A percentile compares a stretch with the other conserved stretches of the same genome.
Evolutionary conservation across 495 filamentous ascomycete genomes (phyloP).

Genomic region (Aspergillus panamensis): DNA sequence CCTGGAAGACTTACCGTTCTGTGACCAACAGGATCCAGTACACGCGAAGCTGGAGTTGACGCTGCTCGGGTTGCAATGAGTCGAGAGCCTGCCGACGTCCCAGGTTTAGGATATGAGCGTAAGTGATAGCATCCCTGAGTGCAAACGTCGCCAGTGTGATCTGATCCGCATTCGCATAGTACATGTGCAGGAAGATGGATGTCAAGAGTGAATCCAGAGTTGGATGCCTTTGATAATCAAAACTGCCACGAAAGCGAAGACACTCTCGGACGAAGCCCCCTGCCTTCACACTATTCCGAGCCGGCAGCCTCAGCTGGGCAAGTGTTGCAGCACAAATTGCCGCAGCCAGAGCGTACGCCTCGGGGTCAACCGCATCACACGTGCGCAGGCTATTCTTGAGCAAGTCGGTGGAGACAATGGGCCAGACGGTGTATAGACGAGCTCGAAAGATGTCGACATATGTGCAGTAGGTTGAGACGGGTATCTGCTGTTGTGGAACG

Average conservation of each 20-base stretch:
- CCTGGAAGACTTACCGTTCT: slow-evolving; percentile 3
- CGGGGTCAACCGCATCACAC: not conserved
- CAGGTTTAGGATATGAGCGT: slow-evolving; percentile 9
- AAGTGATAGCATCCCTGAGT: slow-evolving; percentile 9
- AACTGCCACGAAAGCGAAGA: slow-evolving; percentile 3
- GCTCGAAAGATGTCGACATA: slow-evolving; percentile 15
- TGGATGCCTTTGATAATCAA: slow-evolving; percentile 1
- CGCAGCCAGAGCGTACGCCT: slow-evolving; percentile 6
- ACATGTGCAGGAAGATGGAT: slow-evolving; percentile 16
- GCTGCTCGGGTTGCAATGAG: not conserved
- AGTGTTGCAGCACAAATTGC: slow-evolving; percentile 13
- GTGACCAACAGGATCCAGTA: slow-evolving; percentile 15
- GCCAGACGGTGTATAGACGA: slow-evolving; percentile 15
- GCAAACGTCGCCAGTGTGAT: slow-evolving; percentile 11
- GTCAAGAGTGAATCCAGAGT: slow-evolving; percentile 12
- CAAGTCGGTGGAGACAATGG: slow-evolving; percentile 11
- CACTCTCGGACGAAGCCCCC: slow-evolving; percentile 14
- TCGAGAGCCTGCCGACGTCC: slow-evolving; percentile 6
- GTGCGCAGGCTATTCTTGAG: slow-evolving; percentile 6
- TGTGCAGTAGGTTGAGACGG: slow-evolving; percentile 13
- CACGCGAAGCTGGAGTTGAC: slow-evolving; percentile 5
- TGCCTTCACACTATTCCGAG: slow-evolving; percentile 1
- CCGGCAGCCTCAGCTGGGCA: slow-evolving; percentile 10
- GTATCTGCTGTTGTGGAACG: slow-evolving; percentile 1
- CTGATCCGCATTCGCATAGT: slow-evolving; percentile 14